A percentile compares a stretch with the other conserved stretches of the same genome.
Conservation (phyloP, 345 rosid species). For the Aethionema arabicum region DNA sequence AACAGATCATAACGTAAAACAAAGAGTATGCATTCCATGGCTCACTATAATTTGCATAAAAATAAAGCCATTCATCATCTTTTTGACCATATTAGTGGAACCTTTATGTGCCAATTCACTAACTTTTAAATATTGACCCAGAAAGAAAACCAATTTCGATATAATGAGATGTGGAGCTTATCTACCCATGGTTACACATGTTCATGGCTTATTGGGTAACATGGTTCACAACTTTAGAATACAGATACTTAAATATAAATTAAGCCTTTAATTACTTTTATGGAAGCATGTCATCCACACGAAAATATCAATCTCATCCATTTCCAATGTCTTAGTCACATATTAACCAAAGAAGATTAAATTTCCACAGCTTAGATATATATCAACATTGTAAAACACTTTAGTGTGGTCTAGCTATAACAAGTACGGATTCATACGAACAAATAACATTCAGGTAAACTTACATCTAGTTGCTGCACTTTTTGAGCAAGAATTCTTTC, state of each 20-base stretch:
- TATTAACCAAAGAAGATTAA: constrained; percentile 12
- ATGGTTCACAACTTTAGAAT: constrained; percentile 28
- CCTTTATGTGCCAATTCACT: constrained; percentile 31
- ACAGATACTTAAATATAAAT: constrained; percentile 11
- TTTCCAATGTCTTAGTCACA: constrained; percentile 22
- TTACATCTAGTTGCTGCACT: constrained; percentile 18
- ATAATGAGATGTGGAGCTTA: constrained; percentile 31
- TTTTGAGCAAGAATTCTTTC: constrained; percentile 7
- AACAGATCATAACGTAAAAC: constrained; percentile 22
- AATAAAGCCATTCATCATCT: constrained; percentile 29
- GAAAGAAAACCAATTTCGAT: constrained; percentile 21
- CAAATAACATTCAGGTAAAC: constrained; percentile 6
- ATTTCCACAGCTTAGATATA: constrained; percentile 1
- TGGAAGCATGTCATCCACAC: constrained; percentile 30
- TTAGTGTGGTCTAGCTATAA: constrained; percentile 12
- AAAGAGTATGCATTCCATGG: constrained; percentile 32
- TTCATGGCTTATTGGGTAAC: constrained; percentile 24
- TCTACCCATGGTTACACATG: constrained; percentile 25
- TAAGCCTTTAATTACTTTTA: constrained; percentile 29
- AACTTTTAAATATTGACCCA: constrained; percentile 28
- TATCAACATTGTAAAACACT: constrained; percentile 23
- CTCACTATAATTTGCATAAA: constrained; percentile 27
- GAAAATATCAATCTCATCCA: constrained; percentile 33
- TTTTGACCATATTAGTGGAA: constrained; percentile 39
- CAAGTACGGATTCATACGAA: constrained; percentile 21